Evolutionary conservation across 495 filamentous ascomycete genomes (phyloP), one percentile per base, ranked within the genome.

Genomic region (Penicillium egyptiacum): DNA sequence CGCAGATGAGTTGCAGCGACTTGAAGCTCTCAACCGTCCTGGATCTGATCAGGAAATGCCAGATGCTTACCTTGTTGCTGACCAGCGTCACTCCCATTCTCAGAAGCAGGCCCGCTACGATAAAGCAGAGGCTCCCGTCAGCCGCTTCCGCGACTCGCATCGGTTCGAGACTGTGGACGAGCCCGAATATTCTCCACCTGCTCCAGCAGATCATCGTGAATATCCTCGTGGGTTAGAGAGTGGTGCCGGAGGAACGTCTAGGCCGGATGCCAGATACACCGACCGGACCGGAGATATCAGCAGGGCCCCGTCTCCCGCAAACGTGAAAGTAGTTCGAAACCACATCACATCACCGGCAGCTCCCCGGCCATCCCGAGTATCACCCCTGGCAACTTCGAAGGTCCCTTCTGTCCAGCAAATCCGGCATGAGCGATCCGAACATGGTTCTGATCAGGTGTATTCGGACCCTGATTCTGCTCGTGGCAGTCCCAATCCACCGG

Each of bases 341-440:
- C 81, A 85, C 61, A 85, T 86, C 50, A 81, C 75, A 12, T 88
- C 88, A 17, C 90, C 91, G 25, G 75, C 88, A 60, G 91, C 91
- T 45, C 91, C 91, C 37, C 89, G 90, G 56, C 91, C 91, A 30
- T 86, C 87, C 31, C 84, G 89, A 60, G 87, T 94, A 20, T 92
- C 91, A 19, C 89, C 89, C 9, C 69, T 94, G 45, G 86, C 88
- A 22, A 79, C 80, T 26, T 75, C 84, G 42, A 88, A 86, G 65
- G 77, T 78, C 39, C 81, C 83, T 26, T 77, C 81, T 5, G 73
- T 72, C 25, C 68, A 71, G 30, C 74, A 74, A 54, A 45, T 55
- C 22, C 70, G 61, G 47, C 64, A 65, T 33, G 56, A 61, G 23
- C 65, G 68, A 43, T 31, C 53, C 23, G 70, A 69, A 31, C 69